Evolutionary conservation across 768 basidiomycete species (phyloP), one percentile per base, ranked within the genome.

Genomic region (Serendipita sp.): DNA sequence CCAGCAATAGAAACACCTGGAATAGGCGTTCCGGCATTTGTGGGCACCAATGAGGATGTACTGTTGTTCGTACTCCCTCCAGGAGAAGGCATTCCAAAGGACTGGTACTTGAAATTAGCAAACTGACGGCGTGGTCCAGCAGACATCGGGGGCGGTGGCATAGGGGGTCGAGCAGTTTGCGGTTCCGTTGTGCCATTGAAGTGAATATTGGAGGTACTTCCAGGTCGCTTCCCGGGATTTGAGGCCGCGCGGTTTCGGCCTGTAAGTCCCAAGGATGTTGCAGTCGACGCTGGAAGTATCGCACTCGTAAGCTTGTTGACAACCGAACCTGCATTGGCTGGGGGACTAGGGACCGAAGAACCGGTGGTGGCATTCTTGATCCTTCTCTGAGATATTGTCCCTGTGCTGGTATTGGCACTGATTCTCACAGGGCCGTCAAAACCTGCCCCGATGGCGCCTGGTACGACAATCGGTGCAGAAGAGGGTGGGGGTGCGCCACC

Each of bases 351-450:
- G 6, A 46, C 45, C 69, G 77, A 65, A 69, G 40, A 40, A 5
- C 83, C 78, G 44, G 85, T 83, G 10, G 82, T 80, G 15, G 87
- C 86, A 27, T 79, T 73, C 71, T 87, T 88, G 48, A 74, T 77
- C 64, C 87, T 77, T 65, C 88, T 81, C 70, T 84, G 83, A 63
- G 76, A 80, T 67, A 91, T 86, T 23, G 84, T 83, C 44, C 88
- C 82, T 72, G 82, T 79, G 29, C 70, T 75, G 11, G 83, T 80
- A 1, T 83, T 79, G 2, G 80, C 69, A 68, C 83, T 86, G 68
- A 87, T 84, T 64, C 85, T 71, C 31, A 68, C 63, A 37, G 64
- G 62, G 45, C 44, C 18, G 44, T 65, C 31, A 11, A 27, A 33
- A 29, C 48, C 64, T 11, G 64, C 31, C 13, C 66, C 53, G 3